Percentiles rank a stretch among this genome's conserved stretches.
Conservation (phyloP, 257 asterid genomes). For the Nicotiana tomentosiformis region DNA sequence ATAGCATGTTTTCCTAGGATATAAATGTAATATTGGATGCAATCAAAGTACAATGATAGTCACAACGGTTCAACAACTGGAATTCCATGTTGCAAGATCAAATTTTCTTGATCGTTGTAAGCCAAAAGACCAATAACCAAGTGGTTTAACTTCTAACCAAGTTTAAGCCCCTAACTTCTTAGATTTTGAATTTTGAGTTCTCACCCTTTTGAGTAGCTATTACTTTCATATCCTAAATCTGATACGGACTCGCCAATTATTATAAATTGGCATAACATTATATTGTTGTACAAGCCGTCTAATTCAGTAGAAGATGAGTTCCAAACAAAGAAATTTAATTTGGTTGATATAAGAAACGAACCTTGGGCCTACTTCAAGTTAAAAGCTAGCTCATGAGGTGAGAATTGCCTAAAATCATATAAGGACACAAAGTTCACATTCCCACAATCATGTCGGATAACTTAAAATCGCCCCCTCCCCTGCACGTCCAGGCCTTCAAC, state of each 20-base stretch:
- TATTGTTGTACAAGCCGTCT: too few species aligned
- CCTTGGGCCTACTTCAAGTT: too few species aligned
- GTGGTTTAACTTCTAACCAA: neutral
- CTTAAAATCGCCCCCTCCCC: too few species aligned
- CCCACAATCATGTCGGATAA: too few species aligned
- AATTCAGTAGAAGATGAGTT: too few species aligned
- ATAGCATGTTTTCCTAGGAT: neutral
- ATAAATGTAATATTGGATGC: neutral
- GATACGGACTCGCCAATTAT: neutral
- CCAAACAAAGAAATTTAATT: too few species aligned
- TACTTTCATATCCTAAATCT: neutral
- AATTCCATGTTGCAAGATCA: neutral
- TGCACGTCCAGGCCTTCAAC: too few species aligned
- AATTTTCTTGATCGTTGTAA: neutral
- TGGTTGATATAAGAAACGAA: too few species aligned
- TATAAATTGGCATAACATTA: neutral
- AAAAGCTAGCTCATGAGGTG: too few species aligned
- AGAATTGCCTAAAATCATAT: too few species aligned
- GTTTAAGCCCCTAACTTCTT: neutral
- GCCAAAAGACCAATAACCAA: neutral
- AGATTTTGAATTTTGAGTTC: neutral
- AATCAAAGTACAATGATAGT: neutral
- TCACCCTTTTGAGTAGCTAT: neutral
- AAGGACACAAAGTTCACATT: too few species aligned
- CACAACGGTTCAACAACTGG: neutral